Evolutionary conservation across 2,329 filamentous ascomycete genomes (phyloP).

Genomic region (Cladophialophora yegresii): DNA sequence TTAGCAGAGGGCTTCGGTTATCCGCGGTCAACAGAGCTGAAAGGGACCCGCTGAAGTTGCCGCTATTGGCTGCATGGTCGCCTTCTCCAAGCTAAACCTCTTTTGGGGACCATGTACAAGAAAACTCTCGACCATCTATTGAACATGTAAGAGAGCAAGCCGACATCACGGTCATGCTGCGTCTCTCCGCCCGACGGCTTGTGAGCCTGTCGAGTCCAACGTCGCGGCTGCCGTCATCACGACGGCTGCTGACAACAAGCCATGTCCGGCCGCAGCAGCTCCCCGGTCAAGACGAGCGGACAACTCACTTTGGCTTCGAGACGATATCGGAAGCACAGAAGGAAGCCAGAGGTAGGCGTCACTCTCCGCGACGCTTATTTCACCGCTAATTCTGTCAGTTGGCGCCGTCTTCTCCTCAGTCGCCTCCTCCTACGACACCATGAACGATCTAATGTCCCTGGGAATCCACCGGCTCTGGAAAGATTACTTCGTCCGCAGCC

Average conservation of each 20-base stretch:
- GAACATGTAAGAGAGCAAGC: not conserved
- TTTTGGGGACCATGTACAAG: not conserved
- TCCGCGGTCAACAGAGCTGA: constrained; percentile 19
- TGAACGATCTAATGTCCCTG: constrained; percentile 99
- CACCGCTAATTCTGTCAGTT: constrained; percentile 53
- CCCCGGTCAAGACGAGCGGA: constrained; percentile 53
- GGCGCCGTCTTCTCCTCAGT: constrained; percentile 92
- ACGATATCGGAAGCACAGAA: constrained; percentile 81
- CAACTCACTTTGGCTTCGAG: constrained; percentile 89
- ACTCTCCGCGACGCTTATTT: not conserved
- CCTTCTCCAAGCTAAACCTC: not conserved
- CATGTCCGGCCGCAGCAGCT: constrained; percentile 17
- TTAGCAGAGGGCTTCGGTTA: constrained; percentile 20
- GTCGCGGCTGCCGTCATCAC: not conserved
- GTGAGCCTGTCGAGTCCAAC: not conserved
- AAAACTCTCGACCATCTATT: not conserved
- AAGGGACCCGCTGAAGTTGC: not conserved
- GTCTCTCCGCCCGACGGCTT: constrained; percentile 12
- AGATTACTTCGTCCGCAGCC: constrained; percentile 88
- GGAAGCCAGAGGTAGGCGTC: constrained; percentile 59
- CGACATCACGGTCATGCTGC: constrained; percentile 21
- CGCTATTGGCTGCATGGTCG: not conserved
- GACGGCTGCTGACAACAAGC: constrained; percentile 18
- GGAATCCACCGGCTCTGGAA: constrained; percentile 97
- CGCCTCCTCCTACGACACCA: constrained; percentile 89